A percentile compares a stretch with the other conserved stretches of the same genome.
Conservation (phyloP, 495 filamentous ascomycete genomes). For the Penicillium nucicola region DNA sequence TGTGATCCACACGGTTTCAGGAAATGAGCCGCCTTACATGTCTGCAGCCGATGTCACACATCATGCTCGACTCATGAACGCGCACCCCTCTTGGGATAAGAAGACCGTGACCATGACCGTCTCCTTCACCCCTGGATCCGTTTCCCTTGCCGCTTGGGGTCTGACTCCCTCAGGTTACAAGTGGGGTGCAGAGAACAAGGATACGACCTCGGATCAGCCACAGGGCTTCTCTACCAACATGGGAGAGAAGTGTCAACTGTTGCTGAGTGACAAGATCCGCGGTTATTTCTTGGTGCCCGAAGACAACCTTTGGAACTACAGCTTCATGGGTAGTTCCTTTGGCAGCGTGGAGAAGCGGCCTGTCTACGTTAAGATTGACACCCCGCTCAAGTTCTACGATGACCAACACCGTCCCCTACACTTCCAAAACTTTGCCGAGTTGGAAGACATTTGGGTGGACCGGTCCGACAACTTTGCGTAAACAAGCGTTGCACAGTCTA, state of each 20-base stretch:
- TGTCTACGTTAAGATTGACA: conserved; percentile 89
- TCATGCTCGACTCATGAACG: conserved; percentile 82
- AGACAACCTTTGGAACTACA: conserved; percentile 92
- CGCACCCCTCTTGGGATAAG: conserved; percentile 85
- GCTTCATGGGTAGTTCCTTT: conserved; percentile 92
- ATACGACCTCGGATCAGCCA: conserved; percentile 84
- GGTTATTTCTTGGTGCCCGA: conserved; percentile 97
- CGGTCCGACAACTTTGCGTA: conserved; percentile 82
- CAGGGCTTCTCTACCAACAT: conserved; percentile 89
- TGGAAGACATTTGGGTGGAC: conserved; percentile 90
- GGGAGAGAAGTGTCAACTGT: conserved; percentile 92
- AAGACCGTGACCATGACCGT: conserved; percentile 95
- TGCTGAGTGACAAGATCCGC: conserved; percentile 86
- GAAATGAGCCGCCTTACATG: conserved; percentile 95
- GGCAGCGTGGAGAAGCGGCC: conserved; percentile 83
- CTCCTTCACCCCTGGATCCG: conserved; percentile 97
- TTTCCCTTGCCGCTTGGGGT: conserved; percentile 89
- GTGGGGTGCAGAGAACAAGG: conserved; percentile 97
- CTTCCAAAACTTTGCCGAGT: conserved; percentile 89
- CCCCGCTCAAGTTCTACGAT: conserved; percentile 84
- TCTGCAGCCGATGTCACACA: conserved; percentile 90
- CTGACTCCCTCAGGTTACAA: conserved; percentile 90
- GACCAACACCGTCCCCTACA: conserved; percentile 90
- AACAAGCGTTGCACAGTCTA: conserved; percentile 23
- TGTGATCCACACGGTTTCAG: conserved; percentile 91